phyloP scores from a whole-genome alignment of 306 rosid species.

The Acacia crassicarpa region DNA sequence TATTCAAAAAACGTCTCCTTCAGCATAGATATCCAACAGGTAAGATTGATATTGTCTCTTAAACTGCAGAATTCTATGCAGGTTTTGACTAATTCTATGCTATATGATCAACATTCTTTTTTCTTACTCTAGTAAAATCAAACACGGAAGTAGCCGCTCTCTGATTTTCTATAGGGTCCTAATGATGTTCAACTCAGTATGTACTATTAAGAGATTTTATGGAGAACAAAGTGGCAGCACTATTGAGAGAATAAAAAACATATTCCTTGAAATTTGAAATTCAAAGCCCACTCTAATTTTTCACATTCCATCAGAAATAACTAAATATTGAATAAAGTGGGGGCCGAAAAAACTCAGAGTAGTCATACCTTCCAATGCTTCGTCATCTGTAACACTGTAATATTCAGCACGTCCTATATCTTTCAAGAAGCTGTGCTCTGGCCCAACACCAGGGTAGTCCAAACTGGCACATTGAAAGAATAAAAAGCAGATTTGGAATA shows the following conservation, averaged over 20 bases:
- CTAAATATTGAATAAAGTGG: not conserved
- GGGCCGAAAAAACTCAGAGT: not conserved
- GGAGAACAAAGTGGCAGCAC: not conserved
- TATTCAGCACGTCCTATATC: conserved; percentile 82
- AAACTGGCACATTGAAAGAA: conserved; percentile 44
- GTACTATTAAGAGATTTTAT: not conserved
- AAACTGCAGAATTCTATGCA: conserved; percentile 1
- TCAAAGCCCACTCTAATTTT: not conserved
- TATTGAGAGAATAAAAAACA: not conserved
- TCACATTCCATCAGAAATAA: conserved; percentile 13
- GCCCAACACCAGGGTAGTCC: conserved; percentile 99
- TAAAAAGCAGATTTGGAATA: conserved; percentile 19
- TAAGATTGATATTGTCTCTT: not conserved
- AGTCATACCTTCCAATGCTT: conserved; percentile 83
- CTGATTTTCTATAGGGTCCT: not conserved
- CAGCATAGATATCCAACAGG: not conserved
- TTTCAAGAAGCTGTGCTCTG: conserved; percentile 92
- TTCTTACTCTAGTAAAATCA: not conserved
- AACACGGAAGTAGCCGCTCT: not conserved
- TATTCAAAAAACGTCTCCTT: not conserved
- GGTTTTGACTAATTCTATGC: not conserved
- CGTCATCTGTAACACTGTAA: conserved; percentile 73
- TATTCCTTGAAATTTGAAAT: conserved; percentile 17
- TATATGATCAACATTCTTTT: not conserved
- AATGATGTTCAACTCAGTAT: not conserved